phyloP scores from a whole-genome alignment of 2,329 filamentous ascomycete species.

The Epichloe gansuensis region DNA sequence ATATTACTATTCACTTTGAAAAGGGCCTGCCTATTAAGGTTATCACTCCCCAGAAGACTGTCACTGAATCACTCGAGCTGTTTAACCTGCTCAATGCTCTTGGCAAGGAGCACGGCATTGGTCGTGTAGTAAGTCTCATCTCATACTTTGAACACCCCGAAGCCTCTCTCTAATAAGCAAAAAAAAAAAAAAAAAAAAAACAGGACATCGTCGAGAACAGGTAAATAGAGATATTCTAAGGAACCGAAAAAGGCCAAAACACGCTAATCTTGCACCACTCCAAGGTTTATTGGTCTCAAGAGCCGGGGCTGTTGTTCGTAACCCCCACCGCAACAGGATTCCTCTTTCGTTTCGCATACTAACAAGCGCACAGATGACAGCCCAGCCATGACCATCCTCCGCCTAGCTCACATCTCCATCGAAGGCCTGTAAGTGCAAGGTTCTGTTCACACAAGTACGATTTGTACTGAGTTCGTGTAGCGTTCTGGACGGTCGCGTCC shows the following conservation, averaged over 20 bases:
- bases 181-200: background rate
- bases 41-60: background rate
- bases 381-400: constrained; percentile 2
- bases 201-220: constrained; percentile 1
- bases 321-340: background rate
- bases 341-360: background rate
- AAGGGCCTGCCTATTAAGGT: constrained; percentile 3
- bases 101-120: background rate
- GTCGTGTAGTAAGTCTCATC: background rate
- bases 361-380: background rate
- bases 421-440: constrained; percentile 1
- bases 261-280: background rate
- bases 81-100: background rate
- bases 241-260: background rate
- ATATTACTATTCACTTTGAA: background rate
- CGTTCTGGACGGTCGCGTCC: constrained; percentile 1
- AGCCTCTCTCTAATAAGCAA: background rate
- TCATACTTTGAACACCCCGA: too few relatives aligned
- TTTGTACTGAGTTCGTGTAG: background rate
- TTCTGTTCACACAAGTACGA: background rate
- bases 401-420: background rate
- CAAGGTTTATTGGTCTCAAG: constrained; percentile 1
- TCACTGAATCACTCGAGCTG: constrained; percentile 1
- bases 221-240: background rate
- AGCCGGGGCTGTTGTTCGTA: constrained; percentile 2